These are phyloP conservation scores for Delitschia confertaspora DNA, from an alignment of 495 filamentous ascomycete genomes.

Conservation along the genomic window DNA sequence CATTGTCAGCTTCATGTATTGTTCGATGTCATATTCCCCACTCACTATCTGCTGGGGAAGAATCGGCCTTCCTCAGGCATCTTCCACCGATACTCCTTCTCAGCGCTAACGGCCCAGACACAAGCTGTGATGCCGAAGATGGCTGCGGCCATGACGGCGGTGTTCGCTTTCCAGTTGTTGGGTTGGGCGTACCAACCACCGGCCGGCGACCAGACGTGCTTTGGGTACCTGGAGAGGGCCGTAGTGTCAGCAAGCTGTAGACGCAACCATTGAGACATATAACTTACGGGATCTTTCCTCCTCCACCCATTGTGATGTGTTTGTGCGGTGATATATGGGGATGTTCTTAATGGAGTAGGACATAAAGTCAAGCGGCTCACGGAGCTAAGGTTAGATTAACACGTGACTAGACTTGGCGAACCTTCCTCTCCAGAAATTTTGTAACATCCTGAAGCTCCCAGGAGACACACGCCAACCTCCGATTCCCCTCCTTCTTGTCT, in stretches of 20 bases:
- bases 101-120: conserved; percentile 72
- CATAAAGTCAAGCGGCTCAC: conserved; percentile 3
- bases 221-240: conserved; percentile 68
- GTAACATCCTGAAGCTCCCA: conserved; percentile 11
- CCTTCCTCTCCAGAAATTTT: conserved; percentile 21
- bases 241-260: not conserved
- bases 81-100: conserved; percentile 65
- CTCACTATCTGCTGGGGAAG: conserved; percentile 93
- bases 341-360: not conserved
- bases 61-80: conserved; percentile 85
- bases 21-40: too few species aligned
- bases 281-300: conserved; percentile 83
- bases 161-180: conserved; percentile 90
- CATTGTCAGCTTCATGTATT: conserved; percentile 5
- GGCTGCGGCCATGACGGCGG: conserved; percentile 65
- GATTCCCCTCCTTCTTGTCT: conserved; percentile 1
- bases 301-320: conserved; percentile 48
- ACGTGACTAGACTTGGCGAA: not conserved
- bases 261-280: conserved; percentile 26
- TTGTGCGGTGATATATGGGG: conserved; percentile 3
- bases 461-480: conserved; percentile 23
- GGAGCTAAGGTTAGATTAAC: not conserved
- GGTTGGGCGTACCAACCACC: conserved; percentile 97
- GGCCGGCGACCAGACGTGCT: conserved; percentile 97
- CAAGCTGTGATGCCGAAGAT: conserved; percentile 66